These are phyloP conservation scores for Pueraria montana DNA, from an alignment of 306 rosid species.

Conservation along the genomic window DNA sequence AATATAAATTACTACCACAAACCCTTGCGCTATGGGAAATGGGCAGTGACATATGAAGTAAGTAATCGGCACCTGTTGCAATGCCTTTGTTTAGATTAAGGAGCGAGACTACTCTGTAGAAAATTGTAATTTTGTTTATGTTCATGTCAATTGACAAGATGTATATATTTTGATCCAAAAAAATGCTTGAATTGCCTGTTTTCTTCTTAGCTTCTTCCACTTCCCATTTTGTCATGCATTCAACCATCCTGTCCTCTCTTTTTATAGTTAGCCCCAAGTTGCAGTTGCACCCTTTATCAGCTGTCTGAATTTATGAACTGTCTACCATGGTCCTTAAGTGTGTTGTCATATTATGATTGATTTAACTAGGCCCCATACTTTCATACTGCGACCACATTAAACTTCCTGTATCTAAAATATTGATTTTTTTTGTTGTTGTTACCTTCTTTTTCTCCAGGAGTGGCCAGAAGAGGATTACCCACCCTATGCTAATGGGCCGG, in stretches of 20 bases:
- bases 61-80: background rate
- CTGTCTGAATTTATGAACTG: background rate
- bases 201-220: no score
- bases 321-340: background rate
- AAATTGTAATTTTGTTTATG: background rate
- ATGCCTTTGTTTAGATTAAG: background rate
- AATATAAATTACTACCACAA: conserved; percentile 84
- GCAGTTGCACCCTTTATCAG: background rate
- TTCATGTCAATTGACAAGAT: background rate
- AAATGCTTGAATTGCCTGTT: background rate
- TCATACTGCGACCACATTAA: background rate
- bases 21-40: conserved; percentile 90
- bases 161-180: conserved; percentile 3
- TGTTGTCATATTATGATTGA: background rate
- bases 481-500: conserved; percentile 91
- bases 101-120: background rate
- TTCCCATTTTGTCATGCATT: background rate
- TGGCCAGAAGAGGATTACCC: conserved; percentile 91
- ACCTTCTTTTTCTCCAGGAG: conserved; percentile 60
- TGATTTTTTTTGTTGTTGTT: background rate
- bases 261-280: background rate
- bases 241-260: background rate
- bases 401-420: background rate
- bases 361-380: background rate
- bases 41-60: conserved; percentile 95